Base-by-base conservation (phyloP, 176 grass and related monocot genomes). In the Oryza meridionalis region DNA sequence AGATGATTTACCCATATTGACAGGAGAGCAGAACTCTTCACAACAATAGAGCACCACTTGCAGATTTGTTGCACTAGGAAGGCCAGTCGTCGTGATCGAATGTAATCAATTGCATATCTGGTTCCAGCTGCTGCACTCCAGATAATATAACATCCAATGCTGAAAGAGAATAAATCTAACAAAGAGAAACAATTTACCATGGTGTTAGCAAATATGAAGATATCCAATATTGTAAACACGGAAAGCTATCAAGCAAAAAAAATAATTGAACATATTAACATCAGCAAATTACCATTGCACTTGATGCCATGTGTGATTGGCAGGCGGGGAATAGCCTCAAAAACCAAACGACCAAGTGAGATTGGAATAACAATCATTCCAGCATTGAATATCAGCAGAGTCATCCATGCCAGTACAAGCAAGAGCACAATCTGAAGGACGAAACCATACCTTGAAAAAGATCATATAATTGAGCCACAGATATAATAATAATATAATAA, bases 281-380 rank as follows among this genome's bases (percentile, higher is more conserved):
- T 42, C 53, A 88, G 70, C n/a, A 73, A 69, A 84, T 90, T 98
- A 98, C 95, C 92, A 86, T 99, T 99, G 91, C 97, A 96, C 72
- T 96, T 96, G 76, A 95, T 94, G 44, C 93, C 93, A 89, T 99
- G 93, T 62, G 91, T 96, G 76, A 96, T 94, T 61, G 97, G 97
- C 50, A 99, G 88, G 51, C 84, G 91, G 50, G 97, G 97, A 77
- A 99, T 86, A 64, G 90, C 90, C 86, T 99, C 90, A 75, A 96
- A 99, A 65, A 99, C 79, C 1, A 87, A 67, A 81, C 97, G 97
- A 6, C 97, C 97, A 76, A 99, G 87, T 9, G 89, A 99, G 69
- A 99, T 92, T 17, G 97, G 97, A 78, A 99, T 70, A 68, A 99
- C 91, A 55, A 99, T 94, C 88, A 99, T 92, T 61, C 90, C 88